phyloP scores from a whole-genome alignment of 176 grass and related monocot genomes.

The Rhynchospora tenuis region DNA sequence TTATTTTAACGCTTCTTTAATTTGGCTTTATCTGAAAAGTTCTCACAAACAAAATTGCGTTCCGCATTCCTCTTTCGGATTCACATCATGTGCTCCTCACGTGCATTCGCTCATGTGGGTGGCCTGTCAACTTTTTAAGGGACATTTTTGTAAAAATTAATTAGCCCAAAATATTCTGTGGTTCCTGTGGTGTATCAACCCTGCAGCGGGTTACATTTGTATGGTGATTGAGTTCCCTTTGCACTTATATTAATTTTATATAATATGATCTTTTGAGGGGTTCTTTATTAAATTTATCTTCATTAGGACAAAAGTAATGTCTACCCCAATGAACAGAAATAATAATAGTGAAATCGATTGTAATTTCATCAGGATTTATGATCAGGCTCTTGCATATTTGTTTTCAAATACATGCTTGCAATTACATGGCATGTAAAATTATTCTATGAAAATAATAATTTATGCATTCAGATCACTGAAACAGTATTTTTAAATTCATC shows the following conservation, averaged over 20 bases:
- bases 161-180: background rate
- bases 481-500: slow-evolving; percentile 2
- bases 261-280: background rate
- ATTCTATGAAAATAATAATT: background rate
- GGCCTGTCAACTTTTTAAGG: background rate
- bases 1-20: background rate
- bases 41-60: background rate
- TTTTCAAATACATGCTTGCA: background rate
- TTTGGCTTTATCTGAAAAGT: slow-evolving; percentile 16
- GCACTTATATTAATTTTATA: background rate
- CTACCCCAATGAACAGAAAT: background rate
- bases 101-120: background rate
- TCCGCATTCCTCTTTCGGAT: background rate
- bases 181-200: background rate
- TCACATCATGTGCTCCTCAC: slow-evolving; percentile 2
- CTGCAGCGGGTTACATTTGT: background rate
- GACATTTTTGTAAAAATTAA: background rate
- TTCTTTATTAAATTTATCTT: background rate
- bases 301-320: background rate
- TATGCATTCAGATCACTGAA: background rate
- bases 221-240: background rate
- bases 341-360: background rate
- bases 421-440: background rate
- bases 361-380: background rate
- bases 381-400: no score